Evolutionary conservation across 129 eudicot species (phyloP).

Genomic region (carrot (Daucus carota)): DH1_v3.0 NC_030381.2:39310501-39311000

Average conservation of each 20-base stretch:
- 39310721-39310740: conserved; percentile 76
- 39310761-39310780: conserved; percentile 66
- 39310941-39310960: conserved; percentile 69
- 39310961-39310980: conserved; percentile 67
- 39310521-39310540: conserved; percentile 76
- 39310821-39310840: conserved; percentile 49
- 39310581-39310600: conserved; percentile 16
- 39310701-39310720: conserved; percentile 50
- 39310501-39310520: conserved; percentile 78
- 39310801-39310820: conserved; percentile 30
- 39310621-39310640: conserved; percentile 25
- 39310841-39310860: conserved; percentile 68
- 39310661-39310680: conserved; percentile 23
- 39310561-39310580: conserved; percentile 31
- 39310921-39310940: conserved; percentile 53
- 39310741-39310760: conserved; percentile 75
- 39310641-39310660: conserved; percentile 10
- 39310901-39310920: conserved; percentile 50
- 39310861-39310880: conserved; percentile 54
- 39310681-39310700: conserved; percentile 30
- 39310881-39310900: conserved; percentile 62
- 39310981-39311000: conserved; percentile 27
- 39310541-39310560: conserved; percentile 66
- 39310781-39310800: conserved; percentile 69
- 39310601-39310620: conserved; percentile 16